Conservation (phyloP, 352 stramenopile species). For the Aphanomyces astaci region DNA sequence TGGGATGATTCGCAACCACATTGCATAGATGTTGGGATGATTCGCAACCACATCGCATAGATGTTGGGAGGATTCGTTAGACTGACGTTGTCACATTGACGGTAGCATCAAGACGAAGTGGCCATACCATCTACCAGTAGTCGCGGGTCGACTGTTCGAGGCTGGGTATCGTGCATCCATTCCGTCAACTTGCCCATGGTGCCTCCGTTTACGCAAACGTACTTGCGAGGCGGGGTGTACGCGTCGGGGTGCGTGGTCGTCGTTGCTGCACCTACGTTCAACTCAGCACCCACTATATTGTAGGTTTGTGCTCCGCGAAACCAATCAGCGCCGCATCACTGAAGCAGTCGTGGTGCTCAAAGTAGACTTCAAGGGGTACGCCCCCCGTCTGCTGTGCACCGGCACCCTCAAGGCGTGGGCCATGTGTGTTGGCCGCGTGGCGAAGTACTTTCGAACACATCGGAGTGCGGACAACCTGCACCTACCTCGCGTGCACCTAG, state of each 20-base stretch:
- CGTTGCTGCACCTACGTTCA: background rate
- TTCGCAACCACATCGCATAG: too few relatives aligned
- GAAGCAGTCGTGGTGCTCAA: slow-evolving; percentile 15
- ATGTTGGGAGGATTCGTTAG: too few relatives aligned
- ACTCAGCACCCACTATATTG: too few relatives aligned
- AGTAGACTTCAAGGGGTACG: slow-evolving; percentile 23
- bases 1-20: too few relatives aligned
- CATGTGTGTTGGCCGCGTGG: slow-evolving; percentile 3
- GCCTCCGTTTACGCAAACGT: slow-evolving; percentile 7
- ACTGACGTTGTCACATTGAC: too few relatives aligned
- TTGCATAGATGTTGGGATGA: too few relatives aligned
- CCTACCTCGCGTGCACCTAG: background rate
- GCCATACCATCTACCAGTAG: too few relatives aligned
- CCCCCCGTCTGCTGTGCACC: slow-evolving; percentile 14
- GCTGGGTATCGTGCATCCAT: slow-evolving; percentile 21
- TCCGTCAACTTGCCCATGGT: slow-evolving; percentile 15
- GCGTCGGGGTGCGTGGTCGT: background rate
- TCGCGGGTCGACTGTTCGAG: background rate
- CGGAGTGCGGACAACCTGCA: background rate
- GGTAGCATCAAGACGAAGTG: slow-evolving; percentile 22
- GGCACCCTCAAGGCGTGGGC: slow-evolving; percentile 19
- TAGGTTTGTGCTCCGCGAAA: slow-evolving; percentile 15
- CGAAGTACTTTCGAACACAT: slow-evolving; percentile 4
- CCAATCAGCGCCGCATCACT: background rate
- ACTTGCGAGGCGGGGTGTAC: slow-evolving; percentile 17